Conservation (phyloP, 768 basidiomycete genomes). For the Mrakia hoshinonis region DNA sequence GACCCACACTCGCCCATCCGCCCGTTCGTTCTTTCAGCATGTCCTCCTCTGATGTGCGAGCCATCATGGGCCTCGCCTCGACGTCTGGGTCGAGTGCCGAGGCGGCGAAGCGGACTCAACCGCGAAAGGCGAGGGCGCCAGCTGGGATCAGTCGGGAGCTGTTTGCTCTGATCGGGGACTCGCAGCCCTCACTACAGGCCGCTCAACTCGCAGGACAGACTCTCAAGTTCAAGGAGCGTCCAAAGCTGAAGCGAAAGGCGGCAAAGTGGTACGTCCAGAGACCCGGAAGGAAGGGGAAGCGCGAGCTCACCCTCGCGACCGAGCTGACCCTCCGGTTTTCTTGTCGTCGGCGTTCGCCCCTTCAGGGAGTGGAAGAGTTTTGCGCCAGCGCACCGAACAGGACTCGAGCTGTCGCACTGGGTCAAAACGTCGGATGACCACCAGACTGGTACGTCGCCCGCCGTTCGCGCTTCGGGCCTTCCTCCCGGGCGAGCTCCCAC, state of each 20-base stretch:
- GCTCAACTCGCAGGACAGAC: conserved; percentile 33
- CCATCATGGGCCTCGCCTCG: conserved; percentile 15
- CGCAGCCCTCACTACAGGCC: conserved; percentile 64
- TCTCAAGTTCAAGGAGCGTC: conserved; percentile 77
- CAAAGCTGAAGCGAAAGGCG: conserved; percentile 58
- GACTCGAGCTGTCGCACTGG: conserved; percentile 65
- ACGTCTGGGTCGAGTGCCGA: not conserved
- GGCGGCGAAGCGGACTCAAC: not conserved
- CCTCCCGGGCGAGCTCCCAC: not conserved
- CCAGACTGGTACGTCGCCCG: not conserved
- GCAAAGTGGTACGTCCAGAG: conserved; percentile 17
- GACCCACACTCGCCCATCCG: not conserved
- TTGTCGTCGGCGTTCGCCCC: too few relatives aligned
- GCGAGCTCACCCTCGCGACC: not conserved
- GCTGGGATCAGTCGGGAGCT: conserved; percentile 89
- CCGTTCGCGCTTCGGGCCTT: not conserved
- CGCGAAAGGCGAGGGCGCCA: not conserved
- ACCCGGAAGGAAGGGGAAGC: not conserved
- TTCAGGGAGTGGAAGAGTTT: conserved; percentile 68
- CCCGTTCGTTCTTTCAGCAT: not conserved
- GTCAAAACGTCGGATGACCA: conserved; percentile 45
- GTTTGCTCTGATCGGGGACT: conserved; percentile 88
- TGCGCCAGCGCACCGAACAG: conserved; percentile 55
- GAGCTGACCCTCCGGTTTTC: not conserved
- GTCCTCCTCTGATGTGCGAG: conserved; percentile 7